Percentiles rank a stretch among this genome's conserved stretches.
These are phyloP conservation scores for Phalaenopsis hybrid DNA, from an alignment of 116 monocot genomes.

Conservation along the genomic window DNA sequence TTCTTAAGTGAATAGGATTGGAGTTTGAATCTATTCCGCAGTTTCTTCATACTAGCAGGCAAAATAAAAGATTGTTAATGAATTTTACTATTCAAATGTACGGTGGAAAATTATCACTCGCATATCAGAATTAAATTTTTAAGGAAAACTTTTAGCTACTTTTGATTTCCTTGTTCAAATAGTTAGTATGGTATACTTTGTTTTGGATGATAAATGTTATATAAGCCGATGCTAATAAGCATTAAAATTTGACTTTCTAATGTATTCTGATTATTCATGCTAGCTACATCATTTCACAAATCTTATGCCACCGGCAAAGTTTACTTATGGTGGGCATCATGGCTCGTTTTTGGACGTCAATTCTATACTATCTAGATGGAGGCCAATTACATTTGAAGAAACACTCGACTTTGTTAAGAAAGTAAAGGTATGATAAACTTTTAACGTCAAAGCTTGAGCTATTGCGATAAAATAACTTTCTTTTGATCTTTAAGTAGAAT, in stretches of 20 bases:
- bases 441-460: neutral
- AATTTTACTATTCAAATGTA: no score
- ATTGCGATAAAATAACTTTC: no score
- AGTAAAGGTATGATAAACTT: neutral
- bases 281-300: neutral
- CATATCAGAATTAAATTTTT: no score
- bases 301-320: neutral
- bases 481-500: no score
- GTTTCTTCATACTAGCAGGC: no score
- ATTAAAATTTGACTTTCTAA: neutral
- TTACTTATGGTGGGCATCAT: neutral
- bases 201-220: neutral
- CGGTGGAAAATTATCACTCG: no score
- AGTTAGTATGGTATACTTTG: neutral
- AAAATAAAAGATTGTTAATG: no score
- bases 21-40: no score
- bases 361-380: neutral
- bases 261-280: neutral
- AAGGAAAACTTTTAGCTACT: neutral
- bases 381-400: conserved; percentile 2
- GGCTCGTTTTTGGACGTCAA: neutral
- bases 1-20: no score
- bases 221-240: neutral
- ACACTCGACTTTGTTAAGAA: conserved; percentile 1
- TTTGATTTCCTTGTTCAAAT: neutral